These are phyloP conservation scores for Pugionium dolabratum DNA, from an alignment of 345 rosid species.

Conservation along the genomic window DNA sequence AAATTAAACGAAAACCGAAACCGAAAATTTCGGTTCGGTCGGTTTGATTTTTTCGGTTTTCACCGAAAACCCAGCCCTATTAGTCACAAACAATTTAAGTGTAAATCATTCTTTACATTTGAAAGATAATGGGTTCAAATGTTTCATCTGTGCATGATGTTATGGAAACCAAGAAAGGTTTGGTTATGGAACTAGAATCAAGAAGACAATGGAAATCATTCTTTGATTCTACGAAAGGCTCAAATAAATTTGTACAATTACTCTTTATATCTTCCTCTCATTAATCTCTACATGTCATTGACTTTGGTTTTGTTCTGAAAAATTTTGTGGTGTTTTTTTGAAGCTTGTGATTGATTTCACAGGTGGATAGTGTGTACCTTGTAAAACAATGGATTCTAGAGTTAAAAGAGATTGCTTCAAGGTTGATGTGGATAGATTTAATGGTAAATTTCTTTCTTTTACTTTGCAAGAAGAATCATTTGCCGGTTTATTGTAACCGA, in stretches of 20 bases:
- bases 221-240: constrained; percentile 56
- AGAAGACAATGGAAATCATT: constrained; percentile 59
- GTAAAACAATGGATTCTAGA: constrained; percentile 59
- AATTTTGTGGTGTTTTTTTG: constrained; percentile 20
- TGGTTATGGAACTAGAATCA: constrained; percentile 51
- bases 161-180: constrained; percentile 27
- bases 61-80: no score
- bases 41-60: no score
- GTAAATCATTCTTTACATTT: no score
- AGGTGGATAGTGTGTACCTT: constrained; percentile 81
- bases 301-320: neutral
- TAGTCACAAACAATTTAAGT: no score
- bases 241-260: constrained; percentile 55
- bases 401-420: constrained; percentile 53
- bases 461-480: neutral
- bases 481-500: neutral
- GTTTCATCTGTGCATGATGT: constrained; percentile 35
- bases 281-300: neutral
- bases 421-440: constrained; percentile 59
- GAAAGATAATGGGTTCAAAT: constrained; percentile 37
- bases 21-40: no score
- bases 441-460: constrained; percentile 38
- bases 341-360: constrained; percentile 80
- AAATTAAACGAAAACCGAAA: no score
- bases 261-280: neutral